Base-by-base conservation (phyloP, 2,329 filamentous ascomycete species). In the Canariomyces notabilis region DNA sequence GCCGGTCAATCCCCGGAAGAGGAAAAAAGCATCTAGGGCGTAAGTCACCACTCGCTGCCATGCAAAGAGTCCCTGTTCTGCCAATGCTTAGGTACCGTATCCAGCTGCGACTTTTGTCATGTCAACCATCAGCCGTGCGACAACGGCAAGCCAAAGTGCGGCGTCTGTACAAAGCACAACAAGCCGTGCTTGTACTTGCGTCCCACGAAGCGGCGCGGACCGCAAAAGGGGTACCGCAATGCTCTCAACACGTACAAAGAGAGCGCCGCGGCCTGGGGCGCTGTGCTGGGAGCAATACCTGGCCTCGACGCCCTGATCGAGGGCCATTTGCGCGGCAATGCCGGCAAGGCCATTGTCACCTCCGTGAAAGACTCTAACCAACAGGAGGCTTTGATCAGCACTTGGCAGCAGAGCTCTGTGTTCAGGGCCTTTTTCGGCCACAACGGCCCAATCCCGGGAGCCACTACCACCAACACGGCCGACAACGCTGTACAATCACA, bases 91-190 rank as follows among this genome's bases (percentile, higher is more conserved):
- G 26, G 9, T 22, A 37, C 40, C 49, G 41, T 50, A 37, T 52
- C 43, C 47, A 73, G 70, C 42, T 72, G 69, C 58, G 70, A 72
- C 59, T 70, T 69, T 37, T 72, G 69, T 51, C 71, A 72, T 50
- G 65, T 68, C 43, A 70, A 72, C 55, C 70, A 72, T 50, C 69
- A 72, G 58, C 69, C 70, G 5, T 73, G 70, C 56, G 70, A 73
- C 57, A 73, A 73, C 50, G 68, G 67, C 39, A 59, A 62, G 36
- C 70, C 70, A n/a, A 66, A 69, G 37, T 73, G 70, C 53, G 64
- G 68, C 53, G 70, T 72, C 34, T 73, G 70, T 42, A 65, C 67
- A 43, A 59, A 62, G 46, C 64, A 67, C 48, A 64, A 64, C 49
- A 67, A 66, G 55, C 58, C 61, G 0, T 67, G 65, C 38, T 52